Conservation (phyloP, 768 basidiomycete species). For the Agaricus sinodeliciosus region DNA sequence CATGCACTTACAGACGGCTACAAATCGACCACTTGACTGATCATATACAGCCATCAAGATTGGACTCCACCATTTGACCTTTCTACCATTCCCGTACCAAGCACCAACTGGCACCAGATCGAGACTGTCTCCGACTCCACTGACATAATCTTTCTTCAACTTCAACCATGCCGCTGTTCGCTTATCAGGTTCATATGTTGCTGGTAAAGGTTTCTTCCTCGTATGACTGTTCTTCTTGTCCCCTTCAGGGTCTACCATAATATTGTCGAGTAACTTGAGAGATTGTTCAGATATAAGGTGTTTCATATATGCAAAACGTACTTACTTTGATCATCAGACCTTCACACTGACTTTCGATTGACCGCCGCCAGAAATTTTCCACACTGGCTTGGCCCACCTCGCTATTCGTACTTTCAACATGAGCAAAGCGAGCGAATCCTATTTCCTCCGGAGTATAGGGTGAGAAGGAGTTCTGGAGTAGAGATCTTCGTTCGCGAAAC, state of each 20-base stretch:
- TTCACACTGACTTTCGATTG: conserved; percentile 75
- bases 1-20: conserved; percentile 89
- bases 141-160: conserved; percentile 89
- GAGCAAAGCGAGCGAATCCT: conserved; percentile 55
- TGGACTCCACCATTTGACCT: conserved; percentile 90
- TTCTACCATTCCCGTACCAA: conserved; percentile 88
- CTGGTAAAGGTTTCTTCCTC: conserved; percentile 63
- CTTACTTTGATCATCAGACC: conserved; percentile 90
- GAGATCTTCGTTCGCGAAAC: conserved; percentile 62
- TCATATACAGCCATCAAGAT: conserved; percentile 78
- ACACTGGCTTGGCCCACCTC: conserved; percentile 53
- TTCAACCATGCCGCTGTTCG: conserved; percentile 86
- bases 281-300: background rate
- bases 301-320: background rate
- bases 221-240: conserved; percentile 22
- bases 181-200: conserved; percentile 89
- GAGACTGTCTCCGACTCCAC: conserved; percentile 67
- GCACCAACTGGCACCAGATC: conserved; percentile 73
- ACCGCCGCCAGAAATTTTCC: conserved; percentile 69
- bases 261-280: conserved; percentile 58
- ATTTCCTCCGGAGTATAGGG: conserved; percentile 37
- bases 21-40: conserved; percentile 47
- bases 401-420: conserved; percentile 70
- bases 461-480: conserved; percentile 61
- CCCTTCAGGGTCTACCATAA: conserved; percentile 25